phyloP scores from a whole-genome alignment of 768 basidiomycete species.

The Hericium coralloides region DNA sequence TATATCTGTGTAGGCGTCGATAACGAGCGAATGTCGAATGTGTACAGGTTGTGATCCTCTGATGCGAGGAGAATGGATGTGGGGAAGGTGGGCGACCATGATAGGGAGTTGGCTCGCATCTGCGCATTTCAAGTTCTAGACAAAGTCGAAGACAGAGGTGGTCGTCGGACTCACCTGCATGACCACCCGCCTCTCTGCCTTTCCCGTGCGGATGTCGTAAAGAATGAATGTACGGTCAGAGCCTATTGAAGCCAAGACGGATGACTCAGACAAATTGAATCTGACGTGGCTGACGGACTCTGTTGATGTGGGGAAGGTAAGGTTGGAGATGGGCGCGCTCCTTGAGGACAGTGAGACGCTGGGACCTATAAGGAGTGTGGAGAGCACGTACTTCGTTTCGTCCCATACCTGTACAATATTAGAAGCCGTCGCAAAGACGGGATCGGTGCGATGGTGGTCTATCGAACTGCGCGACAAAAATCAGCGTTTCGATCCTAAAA shows the following conservation, averaged over 20 bases:
- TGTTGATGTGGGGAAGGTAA: constrained; percentile 78
- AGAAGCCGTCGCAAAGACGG: constrained; percentile 91
- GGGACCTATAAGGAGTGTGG: neutral
- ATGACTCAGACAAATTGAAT: constrained; percentile 92
- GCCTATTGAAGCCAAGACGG: constrained; percentile 90
- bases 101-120: constrained; percentile 84
- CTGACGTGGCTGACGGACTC: constrained; percentile 85
- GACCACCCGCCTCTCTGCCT: constrained; percentile 83
- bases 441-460: constrained; percentile 85
- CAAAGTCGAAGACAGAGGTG: neutral
- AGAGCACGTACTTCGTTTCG: constrained; percentile 73
- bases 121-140: constrained; percentile 20
- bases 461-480: constrained; percentile 53
- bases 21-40: constrained; percentile 89
- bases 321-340: constrained; percentile 77
- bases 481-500: neutral
- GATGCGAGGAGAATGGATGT: constrained; percentile 90
- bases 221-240: constrained; percentile 93
- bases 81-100: constrained; percentile 96
- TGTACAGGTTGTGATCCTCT: constrained; percentile 97
- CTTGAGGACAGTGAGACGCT: constrained; percentile 26
- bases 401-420: constrained; percentile 97
- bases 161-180: constrained; percentile 60
- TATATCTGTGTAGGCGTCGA: constrained; percentile 82
- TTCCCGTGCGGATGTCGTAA: constrained; percentile 94